Evolutionary conservation across 495 filamentous ascomycete genomes (phyloP), one percentile per base, ranked within the genome.

Genomic region (Delitschia confertaspora): DNA sequence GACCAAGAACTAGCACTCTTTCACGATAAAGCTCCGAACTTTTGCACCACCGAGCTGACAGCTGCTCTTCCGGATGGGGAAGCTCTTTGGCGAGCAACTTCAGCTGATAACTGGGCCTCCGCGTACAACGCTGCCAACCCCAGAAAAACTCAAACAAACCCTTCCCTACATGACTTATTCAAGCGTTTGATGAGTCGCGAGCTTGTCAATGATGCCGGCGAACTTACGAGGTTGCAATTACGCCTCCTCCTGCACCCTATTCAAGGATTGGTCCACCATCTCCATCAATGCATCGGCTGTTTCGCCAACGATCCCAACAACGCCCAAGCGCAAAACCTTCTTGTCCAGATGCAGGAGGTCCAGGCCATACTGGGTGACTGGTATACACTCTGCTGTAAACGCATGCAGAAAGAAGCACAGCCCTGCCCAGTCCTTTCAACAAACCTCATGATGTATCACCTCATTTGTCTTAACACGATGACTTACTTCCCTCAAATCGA

Each of bases 171-270:
- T 19, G 47, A 50, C 18, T 16, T 51, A 17, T 45, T 51, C 42
- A 39, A 42, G 42, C 68, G 70, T 26, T 67, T 75, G 46, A 59
- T 74, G 11, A 62, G 66, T 22, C 69, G 69, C 47, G 67, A 64
- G 23, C 51, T 72, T 2, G 32, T 57, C 0, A 49, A 48, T 20
- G 47, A 62, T 10, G 56, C 63, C 30, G 43, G 36, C 3, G 53
- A 36, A 24, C 59, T 74, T 9, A 66, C 69, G 3, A 66, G 67
- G 6, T 65, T 71, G 18, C 67, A 71, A 43, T 52, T 76, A 8
- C 60, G 69, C 23, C 55, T 76, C 5, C 61, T 77, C 2, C 60
- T 77, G 0, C 71, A 75, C 42, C 71, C 72, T 0, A 51, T 77
- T 7, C 73, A 75, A 38, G 60, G 65, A 1, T 57, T 70, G 8